Conservation (phyloP, 352 stramenopile genomes). For the Globisporangium recalcitrans region DNA sequence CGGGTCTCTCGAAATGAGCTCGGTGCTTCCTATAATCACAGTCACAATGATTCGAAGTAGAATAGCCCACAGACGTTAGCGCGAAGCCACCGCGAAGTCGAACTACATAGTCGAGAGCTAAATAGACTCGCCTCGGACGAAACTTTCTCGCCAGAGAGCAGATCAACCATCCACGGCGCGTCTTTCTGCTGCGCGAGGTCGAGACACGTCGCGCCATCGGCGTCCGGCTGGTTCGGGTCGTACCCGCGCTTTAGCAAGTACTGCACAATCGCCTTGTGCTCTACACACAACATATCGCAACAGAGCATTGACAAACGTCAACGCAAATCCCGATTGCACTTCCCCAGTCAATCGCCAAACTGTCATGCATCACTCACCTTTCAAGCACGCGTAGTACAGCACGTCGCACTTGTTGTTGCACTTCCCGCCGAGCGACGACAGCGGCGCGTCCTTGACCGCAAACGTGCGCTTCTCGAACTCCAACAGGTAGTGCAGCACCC, state of each 20-base stretch:
- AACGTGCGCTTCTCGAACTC: conserved; percentile 29
- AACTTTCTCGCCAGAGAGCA: conserved; percentile 34
- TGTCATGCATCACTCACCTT: conserved; percentile 22
- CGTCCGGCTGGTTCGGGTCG: conserved; percentile 41
- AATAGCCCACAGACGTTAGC: not conserved
- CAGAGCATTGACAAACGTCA: not conserved
- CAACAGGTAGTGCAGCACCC: conserved; percentile 69
- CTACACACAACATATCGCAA: conserved; percentile 22
- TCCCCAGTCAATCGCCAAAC: not conserved
- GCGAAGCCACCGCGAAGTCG: too few relatives aligned
- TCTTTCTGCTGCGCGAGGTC: conserved; percentile 33
- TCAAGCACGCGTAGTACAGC: conserved; percentile 53
- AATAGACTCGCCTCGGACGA: conserved; percentile 19
- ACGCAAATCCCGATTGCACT: not conserved
- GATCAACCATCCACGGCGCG: conserved; percentile 41
- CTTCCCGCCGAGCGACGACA: conserved; percentile 25
- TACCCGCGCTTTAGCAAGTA: conserved; percentile 59
- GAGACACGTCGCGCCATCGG: conserved; percentile 37
- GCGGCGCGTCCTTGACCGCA: not conserved
- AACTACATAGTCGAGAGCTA: not conserved
- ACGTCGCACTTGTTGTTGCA: conserved; percentile 32
- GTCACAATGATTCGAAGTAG: not conserved
- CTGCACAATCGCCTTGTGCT: conserved; percentile 64
- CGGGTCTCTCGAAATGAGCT: conserved; percentile 53
- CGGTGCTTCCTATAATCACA: conserved; percentile 21